phyloP scores from a whole-genome alignment of 352 stramenopile species.

The Phytophthora lateralis region DNA sequence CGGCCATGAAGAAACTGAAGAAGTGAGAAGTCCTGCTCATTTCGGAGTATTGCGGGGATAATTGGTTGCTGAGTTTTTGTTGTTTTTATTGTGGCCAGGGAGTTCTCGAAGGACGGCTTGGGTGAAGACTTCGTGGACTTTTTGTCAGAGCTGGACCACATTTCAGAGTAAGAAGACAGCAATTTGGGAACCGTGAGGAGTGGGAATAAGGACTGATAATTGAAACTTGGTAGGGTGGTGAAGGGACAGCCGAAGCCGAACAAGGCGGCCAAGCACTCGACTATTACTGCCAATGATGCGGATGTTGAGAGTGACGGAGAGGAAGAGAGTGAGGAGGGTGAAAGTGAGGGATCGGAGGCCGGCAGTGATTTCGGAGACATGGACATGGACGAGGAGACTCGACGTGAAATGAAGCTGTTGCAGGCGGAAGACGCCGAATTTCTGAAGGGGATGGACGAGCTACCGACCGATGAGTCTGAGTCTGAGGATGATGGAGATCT shows the following conservation, averaged over 20 bases:
- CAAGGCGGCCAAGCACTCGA: constrained; percentile 2
- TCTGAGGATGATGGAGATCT: constrained; percentile 71
- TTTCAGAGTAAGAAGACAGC: constrained; percentile 56
- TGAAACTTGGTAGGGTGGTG: constrained; percentile 49
- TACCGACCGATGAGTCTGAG: constrained; percentile 85
- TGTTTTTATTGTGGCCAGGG: constrained; percentile 39
- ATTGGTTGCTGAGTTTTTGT: constrained; percentile 11
- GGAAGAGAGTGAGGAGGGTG: constrained; percentile 30
- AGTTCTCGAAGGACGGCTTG: constrained; percentile 80
- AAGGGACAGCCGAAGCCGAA: constrained; percentile 48
- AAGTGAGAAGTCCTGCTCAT: constrained; percentile 42
- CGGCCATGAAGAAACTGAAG: constrained; percentile 67
- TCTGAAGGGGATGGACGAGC: constrained; percentile 80
- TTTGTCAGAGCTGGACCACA: constrained; percentile 68
- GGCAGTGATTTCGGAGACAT: constrained; percentile 40
- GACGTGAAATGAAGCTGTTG: constrained; percentile 72
- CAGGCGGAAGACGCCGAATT: constrained; percentile 86
- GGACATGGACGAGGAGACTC: constrained; percentile 86
- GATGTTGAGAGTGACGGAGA: constrained; percentile 34
- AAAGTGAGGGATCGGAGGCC: constrained; percentile 29
- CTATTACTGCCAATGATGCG: constrained; percentile 12
- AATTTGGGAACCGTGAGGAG: not conserved
- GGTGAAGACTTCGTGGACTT: constrained; percentile 87
- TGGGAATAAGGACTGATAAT: constrained; percentile 3
- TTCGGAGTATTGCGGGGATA: not conserved